phyloP scores from a whole-genome alignment of 1,284 basidiomycete genomes.

The Clitocybe nebularis region DNA sequence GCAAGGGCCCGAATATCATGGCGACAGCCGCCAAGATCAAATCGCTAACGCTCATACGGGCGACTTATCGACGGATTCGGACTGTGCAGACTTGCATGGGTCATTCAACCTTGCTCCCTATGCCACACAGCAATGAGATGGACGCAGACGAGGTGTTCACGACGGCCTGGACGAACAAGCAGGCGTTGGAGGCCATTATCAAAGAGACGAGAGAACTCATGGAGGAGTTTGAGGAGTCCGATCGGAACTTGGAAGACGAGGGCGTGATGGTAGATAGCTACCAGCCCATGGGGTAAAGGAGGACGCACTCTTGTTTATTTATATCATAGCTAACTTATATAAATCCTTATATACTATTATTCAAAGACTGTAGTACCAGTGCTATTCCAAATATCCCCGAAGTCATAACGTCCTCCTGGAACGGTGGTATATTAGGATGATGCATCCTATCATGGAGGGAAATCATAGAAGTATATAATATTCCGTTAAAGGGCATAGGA shows the following conservation, averaged over 20 bases:
- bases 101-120: slow-evolving; percentile 50
- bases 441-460: too few species aligned
- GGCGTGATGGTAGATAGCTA: slow-evolving; percentile 23
- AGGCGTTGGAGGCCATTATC: slow-evolving; percentile 48
- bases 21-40: slow-evolving; percentile 40
- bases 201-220: slow-evolving; percentile 52
- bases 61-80: slow-evolving; percentile 58
- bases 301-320: too few species aligned
- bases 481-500: slow-evolving; percentile 20
- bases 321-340: too few species aligned
- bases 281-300: not conserved
- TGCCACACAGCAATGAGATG: slow-evolving; percentile 30
- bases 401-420: too few species aligned
- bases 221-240: slow-evolving; percentile 52
- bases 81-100: slow-evolving; percentile 60
- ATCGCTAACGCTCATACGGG: slow-evolving; percentile 44
- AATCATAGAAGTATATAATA: not conserved
- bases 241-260: slow-evolving; percentile 24
- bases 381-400: too few species aligned
- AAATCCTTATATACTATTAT: not conserved
- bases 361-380: not conserved
- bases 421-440: not conserved
- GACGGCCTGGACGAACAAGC: slow-evolving; percentile 50
- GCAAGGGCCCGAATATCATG: slow-evolving; percentile 22
- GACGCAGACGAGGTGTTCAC: slow-evolving; percentile 28